Conservation (phyloP, 257 asterid species). For the Solanum bulbocastanum region DNA sequence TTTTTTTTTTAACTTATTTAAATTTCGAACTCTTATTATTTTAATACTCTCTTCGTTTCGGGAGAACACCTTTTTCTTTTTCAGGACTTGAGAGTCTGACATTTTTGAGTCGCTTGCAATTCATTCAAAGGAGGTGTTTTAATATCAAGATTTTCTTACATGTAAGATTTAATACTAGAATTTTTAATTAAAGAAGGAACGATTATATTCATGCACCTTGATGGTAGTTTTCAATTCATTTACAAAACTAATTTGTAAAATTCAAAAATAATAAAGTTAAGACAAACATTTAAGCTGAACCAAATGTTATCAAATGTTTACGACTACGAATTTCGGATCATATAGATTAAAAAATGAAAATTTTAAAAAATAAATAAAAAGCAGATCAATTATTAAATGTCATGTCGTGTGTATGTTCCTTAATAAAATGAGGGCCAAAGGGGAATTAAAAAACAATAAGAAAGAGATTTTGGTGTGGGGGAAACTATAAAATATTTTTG, state of each 20-base stretch:
- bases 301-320: not conserved
- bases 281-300: not conserved
- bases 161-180: accelerated
- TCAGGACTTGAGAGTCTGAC: too few species aligned
- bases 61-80: too few species aligned
- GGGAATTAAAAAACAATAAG: not conserved
- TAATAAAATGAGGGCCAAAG: not conserved
- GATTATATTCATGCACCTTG: too few species aligned
- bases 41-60: too few species aligned
- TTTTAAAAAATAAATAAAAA: not conserved
- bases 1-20: too few species aligned
- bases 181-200: not conserved
- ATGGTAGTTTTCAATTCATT: not conserved
- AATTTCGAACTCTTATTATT: too few species aligned
- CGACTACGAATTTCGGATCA: not conserved
- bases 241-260: not conserved
- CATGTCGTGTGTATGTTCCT: not conserved
- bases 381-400: not conserved
- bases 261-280: not conserved
- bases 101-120: too few species aligned
- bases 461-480: not conserved
- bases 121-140: not conserved
- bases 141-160: too few species aligned
- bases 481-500: not conserved
- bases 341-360: not conserved